These are phyloP conservation scores for Coniosporium apollinis DNA, from an alignment of 495 filamentous ascomycete species.

Conservation along the genomic window DNA sequence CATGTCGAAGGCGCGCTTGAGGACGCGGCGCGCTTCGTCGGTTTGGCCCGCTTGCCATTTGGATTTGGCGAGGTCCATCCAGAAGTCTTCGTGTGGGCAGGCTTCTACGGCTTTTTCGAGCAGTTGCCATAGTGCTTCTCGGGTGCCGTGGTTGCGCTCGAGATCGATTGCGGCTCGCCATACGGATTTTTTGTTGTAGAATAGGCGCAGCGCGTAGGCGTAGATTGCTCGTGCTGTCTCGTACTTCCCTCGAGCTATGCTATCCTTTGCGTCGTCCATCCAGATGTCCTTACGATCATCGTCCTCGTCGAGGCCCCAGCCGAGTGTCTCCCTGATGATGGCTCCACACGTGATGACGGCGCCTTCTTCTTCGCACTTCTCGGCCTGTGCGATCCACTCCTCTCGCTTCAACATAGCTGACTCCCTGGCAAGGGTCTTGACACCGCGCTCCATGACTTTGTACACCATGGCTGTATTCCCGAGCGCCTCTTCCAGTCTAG, in stretches of 20 bases:
- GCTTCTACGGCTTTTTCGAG: constrained; percentile 89
- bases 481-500: constrained; percentile 81
- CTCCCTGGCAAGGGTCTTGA: constrained; percentile 76
- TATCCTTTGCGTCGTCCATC: constrained; percentile 76
- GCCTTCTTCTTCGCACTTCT: constrained; percentile 86
- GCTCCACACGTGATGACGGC: constrained; percentile 69
- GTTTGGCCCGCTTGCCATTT: constrained; percentile 78
- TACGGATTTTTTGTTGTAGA: constrained; percentile 61
- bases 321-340: constrained; percentile 85
- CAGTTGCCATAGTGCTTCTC: constrained; percentile 64
- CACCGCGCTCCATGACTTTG: constrained; percentile 86
- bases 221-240: constrained; percentile 89
- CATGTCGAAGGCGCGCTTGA: constrained; percentile 77
- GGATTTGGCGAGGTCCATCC: constrained; percentile 90
- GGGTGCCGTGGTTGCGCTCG: constrained; percentile 76
- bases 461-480: constrained; percentile 47
- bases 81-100: constrained; percentile 77
- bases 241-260: constrained; percentile 61
- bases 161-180: constrained; percentile 86
- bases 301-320: constrained; percentile 88
- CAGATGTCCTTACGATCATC: constrained; percentile 90
- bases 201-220: constrained; percentile 75
- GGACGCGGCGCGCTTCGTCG: constrained; percentile 65
- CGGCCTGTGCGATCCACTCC: constrained; percentile 90
- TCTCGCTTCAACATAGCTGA: constrained; percentile 94